Evolutionary conservation across 23 red algal species (phyloP).

Genomic region (Cyanidioschyzon merolae): DNA sequence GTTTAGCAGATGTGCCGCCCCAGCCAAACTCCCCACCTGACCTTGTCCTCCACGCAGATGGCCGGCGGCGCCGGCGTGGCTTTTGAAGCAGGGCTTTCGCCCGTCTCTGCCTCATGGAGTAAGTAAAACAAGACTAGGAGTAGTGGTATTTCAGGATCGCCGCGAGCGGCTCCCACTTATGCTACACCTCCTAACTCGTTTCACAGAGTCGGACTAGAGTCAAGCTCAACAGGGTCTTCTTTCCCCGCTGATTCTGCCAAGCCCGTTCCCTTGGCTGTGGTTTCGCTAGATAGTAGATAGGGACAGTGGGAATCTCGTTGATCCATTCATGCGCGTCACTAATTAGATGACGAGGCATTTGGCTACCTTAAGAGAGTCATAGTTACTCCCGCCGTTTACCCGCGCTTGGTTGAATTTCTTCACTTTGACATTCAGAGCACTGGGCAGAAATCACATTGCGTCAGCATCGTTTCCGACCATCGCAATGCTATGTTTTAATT

Average conservation of each 20-base stretch:
- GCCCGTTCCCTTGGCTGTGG: constrained; percentile 45
- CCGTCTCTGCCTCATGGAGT: constrained; percentile 45
- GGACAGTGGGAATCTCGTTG: constrained; percentile 43
- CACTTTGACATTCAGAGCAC: constrained; percentile 85
- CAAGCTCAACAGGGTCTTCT: constrained; percentile 49
- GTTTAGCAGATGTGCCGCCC: constrained; percentile 89
- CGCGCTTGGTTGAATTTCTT: constrained; percentile 78
- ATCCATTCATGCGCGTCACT: constrained; percentile 49
- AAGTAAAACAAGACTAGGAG: constrained; percentile 88
- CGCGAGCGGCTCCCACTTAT: constrained; percentile 29
- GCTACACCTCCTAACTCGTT: constrained; percentile 42
- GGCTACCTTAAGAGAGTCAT: constrained; percentile 50
- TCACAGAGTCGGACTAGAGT: constrained; percentile 39
- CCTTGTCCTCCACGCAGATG: constrained; percentile 48
- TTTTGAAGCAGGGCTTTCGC: constrained; percentile 14
- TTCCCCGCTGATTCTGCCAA: constrained; percentile 34
- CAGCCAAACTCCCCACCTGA: constrained; percentile 89
- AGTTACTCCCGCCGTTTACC: constrained; percentile 77
- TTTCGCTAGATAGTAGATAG: constrained; percentile 42
- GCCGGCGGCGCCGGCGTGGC: constrained; percentile 14
- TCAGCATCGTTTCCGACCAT: constrained; percentile 41
- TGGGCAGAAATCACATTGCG: constrained; percentile 92
- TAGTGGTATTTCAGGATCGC: constrained; percentile 57
- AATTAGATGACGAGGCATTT: constrained; percentile 51
- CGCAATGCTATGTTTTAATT: constrained; percentile 87